These are phyloP conservation scores for Dipsacomyces acuminosporus DNA, from an alignment of 371 early-diverging fungal genomes.

Conservation along the genomic window DNA sequence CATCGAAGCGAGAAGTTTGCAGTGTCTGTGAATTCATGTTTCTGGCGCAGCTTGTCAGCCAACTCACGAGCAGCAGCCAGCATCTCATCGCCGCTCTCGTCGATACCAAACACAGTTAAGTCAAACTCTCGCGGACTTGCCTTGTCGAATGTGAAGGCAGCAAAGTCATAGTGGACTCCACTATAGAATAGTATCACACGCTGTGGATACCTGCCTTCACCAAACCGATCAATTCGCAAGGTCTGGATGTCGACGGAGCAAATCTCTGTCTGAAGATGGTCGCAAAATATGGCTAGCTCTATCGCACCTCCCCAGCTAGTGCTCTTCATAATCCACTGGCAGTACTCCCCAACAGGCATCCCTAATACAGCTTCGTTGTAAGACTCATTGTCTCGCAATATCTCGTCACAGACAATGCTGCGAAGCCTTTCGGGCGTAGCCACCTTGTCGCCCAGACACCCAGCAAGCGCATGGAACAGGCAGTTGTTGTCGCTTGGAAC, in stretches of 20 bases:
- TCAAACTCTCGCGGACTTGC: constrained; percentile 50
- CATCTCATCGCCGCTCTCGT: constrained; percentile 20
- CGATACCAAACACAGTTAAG: constrained; percentile 49
- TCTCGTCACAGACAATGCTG: constrained; percentile 36
- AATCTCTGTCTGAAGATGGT: constrained; percentile 50
- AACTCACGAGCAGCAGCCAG: constrained; percentile 38
- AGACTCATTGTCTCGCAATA: constrained; percentile 33
- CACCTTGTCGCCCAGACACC: not conserved
- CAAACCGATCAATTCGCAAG: constrained; percentile 51
- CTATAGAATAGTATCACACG: constrained; percentile 51
- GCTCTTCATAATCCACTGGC: constrained; percentile 51
- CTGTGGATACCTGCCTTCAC: constrained; percentile 38
- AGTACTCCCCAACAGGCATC: constrained; percentile 42
- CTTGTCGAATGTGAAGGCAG: constrained; percentile 45
- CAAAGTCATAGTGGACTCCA: constrained; percentile 65
- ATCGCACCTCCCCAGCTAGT: constrained; percentile 68
- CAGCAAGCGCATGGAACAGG: constrained; percentile 48
- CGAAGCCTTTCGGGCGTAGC: constrained; percentile 15
- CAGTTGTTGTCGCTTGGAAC: constrained; percentile 61
- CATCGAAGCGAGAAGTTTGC: constrained; percentile 52
- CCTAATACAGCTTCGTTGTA: constrained; percentile 55
- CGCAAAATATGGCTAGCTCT: constrained; percentile 50
- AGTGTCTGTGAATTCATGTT: constrained; percentile 52
- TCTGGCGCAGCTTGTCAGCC: constrained; percentile 47
- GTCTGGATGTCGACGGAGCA: constrained; percentile 54